Conservation (phyloP, 305 asterid genomes). For the Ajuga reptans region DNA sequence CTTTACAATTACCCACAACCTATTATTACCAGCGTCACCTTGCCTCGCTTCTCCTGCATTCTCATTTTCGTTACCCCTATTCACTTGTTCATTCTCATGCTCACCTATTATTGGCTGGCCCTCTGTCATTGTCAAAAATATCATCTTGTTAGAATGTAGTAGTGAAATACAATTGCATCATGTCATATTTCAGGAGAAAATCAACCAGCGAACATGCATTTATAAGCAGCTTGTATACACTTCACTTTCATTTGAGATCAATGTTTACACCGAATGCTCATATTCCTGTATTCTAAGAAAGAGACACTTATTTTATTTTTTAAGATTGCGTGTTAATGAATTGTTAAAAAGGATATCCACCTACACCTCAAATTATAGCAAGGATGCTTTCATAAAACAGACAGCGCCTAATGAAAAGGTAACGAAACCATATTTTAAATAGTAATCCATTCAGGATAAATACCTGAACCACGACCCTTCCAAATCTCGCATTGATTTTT, state of each 20-base stretch:
- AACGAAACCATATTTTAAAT: too few species aligned
- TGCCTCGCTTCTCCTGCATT: conserved; percentile 38
- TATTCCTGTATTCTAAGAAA: too few species aligned
- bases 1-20: conserved; percentile 69
- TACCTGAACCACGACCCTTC: too few species aligned
- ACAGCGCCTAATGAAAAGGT: too few species aligned
- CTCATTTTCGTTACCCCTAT: conserved; percentile 43
- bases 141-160: not conserved
- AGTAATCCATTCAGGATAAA: too few species aligned
- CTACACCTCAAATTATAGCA: too few species aligned
- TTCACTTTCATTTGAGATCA: too few species aligned
- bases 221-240: too few species aligned
- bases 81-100: conserved; percentile 42
- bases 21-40: conserved; percentile 52
- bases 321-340: not conserved
- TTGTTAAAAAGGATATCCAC: not conserved
- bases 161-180: not conserved
- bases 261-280: too few species aligned
- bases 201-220: not conserved
- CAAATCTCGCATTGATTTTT: too few species aligned
- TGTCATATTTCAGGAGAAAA: not conserved
- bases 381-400: too few species aligned
- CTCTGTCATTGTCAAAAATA: conserved; percentile 27
- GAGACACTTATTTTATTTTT: not conserved
- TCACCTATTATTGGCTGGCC: conserved; percentile 41